Evolutionary conservation across 495 filamentous ascomycete genomes (phyloP), one percentile per base, ranked within the genome.

Genomic region (Massariosphaeria phaeospora): DNA sequence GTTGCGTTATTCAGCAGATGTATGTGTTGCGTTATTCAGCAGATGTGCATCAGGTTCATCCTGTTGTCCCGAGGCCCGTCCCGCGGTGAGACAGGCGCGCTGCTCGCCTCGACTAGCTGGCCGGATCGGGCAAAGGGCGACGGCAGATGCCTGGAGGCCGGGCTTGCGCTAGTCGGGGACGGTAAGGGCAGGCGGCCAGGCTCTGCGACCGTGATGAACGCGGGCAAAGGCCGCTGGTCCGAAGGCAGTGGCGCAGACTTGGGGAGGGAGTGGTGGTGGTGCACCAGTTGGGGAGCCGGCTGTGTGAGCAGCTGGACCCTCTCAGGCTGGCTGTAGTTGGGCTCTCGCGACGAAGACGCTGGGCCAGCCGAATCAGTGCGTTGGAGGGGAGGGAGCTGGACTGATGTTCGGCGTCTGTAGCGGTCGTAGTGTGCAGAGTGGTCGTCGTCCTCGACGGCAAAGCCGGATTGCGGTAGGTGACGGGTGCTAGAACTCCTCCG

Each of bases 401-500:
- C 43, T 3, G 59, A 63, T 27, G 47, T 29, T 1, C 59, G 54
- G 36, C 59, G 42, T 26, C 34, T 44, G 44, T 48, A 58, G 2
- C n/a, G 41, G 25, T 55, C 54, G 43, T 58, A 63, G 15, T 48
- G 47, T 20, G 30, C 31, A 10, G 59, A 43, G 27, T 54, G 54
- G 44, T 58, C 59, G 30, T 59, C 62, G 39, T 65, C 62, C 7
- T 65, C 59, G 8, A 35, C 43, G 26, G 59, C 56, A 21, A 63
- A 68, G 21, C 62, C 60, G 0, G 64, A 43, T 13, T 50, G 47
- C 8, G 61, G 64, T 33, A 67, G 47, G 27, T 57, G 54, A 1
- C 57, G 60, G 17, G 52, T 58, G 12, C 18, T 36, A 3, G 67
- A 67, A 42, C 64, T 58, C 27, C 59, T 59, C 24, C 61, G 55